These are phyloP conservation scores for Aotearoamyces nothofagi DNA, from an alignment of 2,329 filamentous ascomycete species.

Conservation along the genomic window DNA sequence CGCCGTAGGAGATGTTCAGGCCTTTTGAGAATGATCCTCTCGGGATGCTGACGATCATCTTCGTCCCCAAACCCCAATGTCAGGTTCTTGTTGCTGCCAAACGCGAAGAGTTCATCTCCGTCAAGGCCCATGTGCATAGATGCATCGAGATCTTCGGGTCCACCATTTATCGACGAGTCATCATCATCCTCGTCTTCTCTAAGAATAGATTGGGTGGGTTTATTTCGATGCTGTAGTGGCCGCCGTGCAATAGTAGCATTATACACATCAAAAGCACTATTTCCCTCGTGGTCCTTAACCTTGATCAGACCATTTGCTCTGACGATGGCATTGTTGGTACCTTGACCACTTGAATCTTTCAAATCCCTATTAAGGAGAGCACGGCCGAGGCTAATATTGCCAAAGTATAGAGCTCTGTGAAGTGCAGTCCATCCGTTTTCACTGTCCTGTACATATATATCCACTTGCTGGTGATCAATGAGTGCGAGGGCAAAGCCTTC, in stretches of 20 bases:
- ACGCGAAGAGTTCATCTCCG: slow-evolving; percentile 82
- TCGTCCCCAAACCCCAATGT: slow-evolving; percentile 90
- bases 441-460: slow-evolving; percentile 73
- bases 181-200: slow-evolving; percentile 38
- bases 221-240: slow-evolving; percentile 31
- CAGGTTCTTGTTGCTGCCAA: slow-evolving; percentile 92
- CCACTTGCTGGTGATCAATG: slow-evolving; percentile 66
- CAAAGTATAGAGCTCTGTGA: slow-evolving; percentile 78
- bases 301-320: slow-evolving; percentile 70
- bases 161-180: slow-evolving; percentile 13
- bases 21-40: slow-evolving; percentile 62
- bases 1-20: slow-evolving; percentile 62
- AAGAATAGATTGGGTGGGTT: slow-evolving; percentile 19
- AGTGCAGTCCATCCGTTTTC: slow-evolving; percentile 96
- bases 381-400: slow-evolving; percentile 76
- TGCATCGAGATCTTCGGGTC: not conserved
- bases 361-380: slow-evolving; percentile 65
- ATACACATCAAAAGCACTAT: slow-evolving; percentile 88
- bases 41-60: slow-evolving; percentile 86
- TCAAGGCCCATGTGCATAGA: slow-evolving; percentile 19
- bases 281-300: slow-evolving; percentile 88
- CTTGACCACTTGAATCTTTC: slow-evolving; percentile 39
- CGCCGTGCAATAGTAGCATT: slow-evolving; percentile 71
- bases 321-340: slow-evolving; percentile 38
- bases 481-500: slow-evolving; percentile 63